Evolutionary conservation across 73 alveolate species (phyloP).

Genomic region (Paramecium pentaurelia): DNA sequence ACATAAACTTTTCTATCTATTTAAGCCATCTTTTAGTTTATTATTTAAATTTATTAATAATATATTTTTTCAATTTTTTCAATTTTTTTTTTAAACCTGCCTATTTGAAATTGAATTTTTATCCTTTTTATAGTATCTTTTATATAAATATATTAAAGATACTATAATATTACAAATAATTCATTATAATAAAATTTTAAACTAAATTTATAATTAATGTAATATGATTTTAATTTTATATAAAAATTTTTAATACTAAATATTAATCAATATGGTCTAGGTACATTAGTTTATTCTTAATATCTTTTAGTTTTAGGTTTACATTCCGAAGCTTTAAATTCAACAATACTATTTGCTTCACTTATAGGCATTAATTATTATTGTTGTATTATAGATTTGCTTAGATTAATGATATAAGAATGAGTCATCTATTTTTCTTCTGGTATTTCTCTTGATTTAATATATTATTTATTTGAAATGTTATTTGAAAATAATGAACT

Average conservation of each 20-base stretch:
- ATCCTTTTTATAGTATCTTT: not conserved
- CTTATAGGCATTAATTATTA: not conserved
- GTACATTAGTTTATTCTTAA: not conserved
- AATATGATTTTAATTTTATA: not conserved
- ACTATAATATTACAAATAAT: too few relatives aligned
- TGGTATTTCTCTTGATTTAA: not conserved
- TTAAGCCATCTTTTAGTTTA: slow-evolving; percentile 54
- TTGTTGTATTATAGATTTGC: not conserved
- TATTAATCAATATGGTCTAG: not conserved
- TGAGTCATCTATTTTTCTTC: not conserved
- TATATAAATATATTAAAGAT: too few relatives aligned
- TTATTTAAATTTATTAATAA: not conserved
- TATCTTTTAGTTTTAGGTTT: not conserved
- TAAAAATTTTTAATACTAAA: not conserved
- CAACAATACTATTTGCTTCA: not conserved
- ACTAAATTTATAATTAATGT: too few relatives aligned
- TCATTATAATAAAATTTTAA: too few relatives aligned
- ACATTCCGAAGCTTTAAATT: not conserved
- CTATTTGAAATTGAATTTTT: not conserved
- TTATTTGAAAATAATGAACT: not conserved
- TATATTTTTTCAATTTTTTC: not conserved
- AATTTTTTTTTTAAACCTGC: not conserved
- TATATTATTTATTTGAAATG: not conserved
- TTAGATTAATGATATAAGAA: not conserved
- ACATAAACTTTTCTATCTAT: slow-evolving; percentile 94